Conservation (phyloP, 2,329 filamentous ascomycete species). For the Colletotrichum tofieldiae region DNA sequence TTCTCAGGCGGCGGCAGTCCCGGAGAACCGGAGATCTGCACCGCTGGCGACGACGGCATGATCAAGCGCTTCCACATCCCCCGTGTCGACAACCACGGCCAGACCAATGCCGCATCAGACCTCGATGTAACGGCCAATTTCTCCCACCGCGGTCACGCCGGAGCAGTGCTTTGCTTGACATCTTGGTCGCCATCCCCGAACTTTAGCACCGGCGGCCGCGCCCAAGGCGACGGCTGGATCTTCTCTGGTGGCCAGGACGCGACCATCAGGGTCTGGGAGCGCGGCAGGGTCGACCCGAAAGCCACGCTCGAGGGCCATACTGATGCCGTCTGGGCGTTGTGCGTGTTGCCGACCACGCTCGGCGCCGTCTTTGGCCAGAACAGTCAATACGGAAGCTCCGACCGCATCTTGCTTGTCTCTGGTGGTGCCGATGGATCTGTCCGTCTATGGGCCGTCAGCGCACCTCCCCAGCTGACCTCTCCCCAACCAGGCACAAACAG, state of each 20-base stretch:
- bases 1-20: slow-evolving; percentile 97
- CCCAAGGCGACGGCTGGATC: slow-evolving; percentile 95
- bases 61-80: slow-evolving; percentile 98
- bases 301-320: slow-evolving; percentile 94
- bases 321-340: slow-evolving; percentile 96
- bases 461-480: slow-evolving; percentile 88
- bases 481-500: slow-evolving; percentile 77
- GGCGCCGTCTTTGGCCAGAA: slow-evolving; percentile 85
- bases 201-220: slow-evolving; percentile 90
- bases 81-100: slow-evolving; percentile 75
- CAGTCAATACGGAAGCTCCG: slow-evolving; percentile 82
- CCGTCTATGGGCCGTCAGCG: slow-evolving; percentile 94
- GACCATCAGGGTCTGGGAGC: slow-evolving; percentile 95
- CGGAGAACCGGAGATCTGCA: slow-evolving; percentile 96
- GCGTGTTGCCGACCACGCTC: slow-evolving; percentile 88
- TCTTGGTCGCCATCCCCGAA: slow-evolving; percentile 90
- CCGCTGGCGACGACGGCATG: slow-evolving; percentile 93
- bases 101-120: slow-evolving; percentile 75
- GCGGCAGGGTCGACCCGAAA: slow-evolving; percentile 94
- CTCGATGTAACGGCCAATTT: slow-evolving; percentile 95
- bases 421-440: slow-evolving; percentile 93
- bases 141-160: slow-evolving; percentile 94
- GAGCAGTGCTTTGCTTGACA: slow-evolving; percentile 87
- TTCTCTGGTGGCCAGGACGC: slow-evolving; percentile 97
- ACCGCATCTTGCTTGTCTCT: slow-evolving; percentile 91